These are phyloP conservation scores for Exophiala spinifera DNA, from an alignment of 2,329 filamentous ascomycete species.

Conservation along the genomic window DNA sequence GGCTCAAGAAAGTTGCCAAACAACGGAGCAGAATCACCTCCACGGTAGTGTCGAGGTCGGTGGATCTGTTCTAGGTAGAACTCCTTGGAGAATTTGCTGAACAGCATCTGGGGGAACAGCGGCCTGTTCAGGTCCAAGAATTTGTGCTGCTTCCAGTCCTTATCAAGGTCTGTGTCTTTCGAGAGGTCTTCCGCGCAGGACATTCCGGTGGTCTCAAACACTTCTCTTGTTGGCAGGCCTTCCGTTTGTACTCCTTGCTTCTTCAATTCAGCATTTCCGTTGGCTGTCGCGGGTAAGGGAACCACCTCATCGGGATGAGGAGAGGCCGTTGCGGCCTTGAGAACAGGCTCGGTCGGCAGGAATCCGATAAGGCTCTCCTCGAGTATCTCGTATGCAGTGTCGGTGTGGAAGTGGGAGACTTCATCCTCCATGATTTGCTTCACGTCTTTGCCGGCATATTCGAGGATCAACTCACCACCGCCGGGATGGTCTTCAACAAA, in stretches of 20 bases:
- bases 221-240: conserved; percentile 32
- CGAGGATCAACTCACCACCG: conserved; percentile 79
- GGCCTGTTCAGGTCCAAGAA: conserved; percentile 87
- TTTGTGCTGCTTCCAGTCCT: conserved; percentile 86
- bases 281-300: conserved; percentile 50
- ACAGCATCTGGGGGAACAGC: conserved; percentile 83
- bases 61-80: conserved; percentile 98
- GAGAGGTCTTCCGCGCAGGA: conserved; percentile 81
- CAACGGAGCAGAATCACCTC: conserved; percentile 83
- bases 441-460: conserved; percentile 87
- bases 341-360: conserved; percentile 59
- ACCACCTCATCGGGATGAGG: conserved; percentile 49
- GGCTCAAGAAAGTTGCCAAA: conserved; percentile 99
- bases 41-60: conserved; percentile 90
- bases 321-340: conserved; percentile 50
- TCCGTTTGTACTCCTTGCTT: conserved; percentile 45
- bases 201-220: conserved; percentile 71
- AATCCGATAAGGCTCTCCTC: conserved; percentile 85
- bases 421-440: conserved; percentile 77
- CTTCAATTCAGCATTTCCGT: conserved; percentile 49
- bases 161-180: conserved; percentile 72
- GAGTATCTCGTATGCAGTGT: conserved; percentile 92
- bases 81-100: conserved; percentile 82
- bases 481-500: conserved; percentile 91
- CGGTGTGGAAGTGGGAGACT: conserved; percentile 79